Evolutionary conservation across 2,329 filamentous ascomycete genomes (phyloP).

Genomic region (Scytalidium lignicola): DNA sequence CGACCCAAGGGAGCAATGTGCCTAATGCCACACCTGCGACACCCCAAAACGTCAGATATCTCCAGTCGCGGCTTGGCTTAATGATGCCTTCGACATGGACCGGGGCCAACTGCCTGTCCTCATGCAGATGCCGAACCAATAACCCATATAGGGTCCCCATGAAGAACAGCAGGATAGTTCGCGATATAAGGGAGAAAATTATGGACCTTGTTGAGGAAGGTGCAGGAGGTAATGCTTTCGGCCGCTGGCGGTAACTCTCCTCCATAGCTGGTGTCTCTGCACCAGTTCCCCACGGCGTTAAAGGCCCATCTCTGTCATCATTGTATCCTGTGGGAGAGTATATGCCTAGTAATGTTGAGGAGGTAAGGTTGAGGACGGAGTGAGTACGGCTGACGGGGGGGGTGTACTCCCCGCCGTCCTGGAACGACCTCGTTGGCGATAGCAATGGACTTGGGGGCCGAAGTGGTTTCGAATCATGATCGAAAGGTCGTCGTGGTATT

Average conservation of each 20-base stretch:
- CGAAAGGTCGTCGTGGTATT: constrained; percentile 67
- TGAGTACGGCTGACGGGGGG: constrained; percentile 58
- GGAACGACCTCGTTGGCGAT: constrained; percentile 20
- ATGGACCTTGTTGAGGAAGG: constrained; percentile 23
- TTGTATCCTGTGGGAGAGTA: constrained; percentile 65
- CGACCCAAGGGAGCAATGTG: constrained; percentile 77
- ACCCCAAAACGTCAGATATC: constrained; percentile 79
- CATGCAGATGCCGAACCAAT: constrained; percentile 74
- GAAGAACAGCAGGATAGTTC: constrained; percentile 63
- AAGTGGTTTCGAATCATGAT: constrained; percentile 45
- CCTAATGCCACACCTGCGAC: constrained; percentile 72
- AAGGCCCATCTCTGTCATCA: constrained; percentile 49
- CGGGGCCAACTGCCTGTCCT: constrained; percentile 57
- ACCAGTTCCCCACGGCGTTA: constrained; percentile 75
- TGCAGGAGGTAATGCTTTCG: constrained; percentile 15
- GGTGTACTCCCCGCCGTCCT: constrained; percentile 28
- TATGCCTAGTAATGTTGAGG: constrained; percentile 86
- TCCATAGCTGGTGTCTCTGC: constrained; percentile 55
- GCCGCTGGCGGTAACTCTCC: neutral
- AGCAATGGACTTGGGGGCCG: constrained; percentile 51
- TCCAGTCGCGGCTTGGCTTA: constrained; percentile 46
- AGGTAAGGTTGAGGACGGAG: constrained; percentile 80
- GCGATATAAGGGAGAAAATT: constrained; percentile 44
- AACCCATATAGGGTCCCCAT: constrained; percentile 81
- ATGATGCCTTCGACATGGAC: constrained; percentile 46